Percentiles rank a stretch among this genome's conserved stretches.
These are phyloP conservation scores for Themeda triandra DNA, from an alignment of 176 grass and related monocot genomes.

Conservation along the genomic window DNA sequence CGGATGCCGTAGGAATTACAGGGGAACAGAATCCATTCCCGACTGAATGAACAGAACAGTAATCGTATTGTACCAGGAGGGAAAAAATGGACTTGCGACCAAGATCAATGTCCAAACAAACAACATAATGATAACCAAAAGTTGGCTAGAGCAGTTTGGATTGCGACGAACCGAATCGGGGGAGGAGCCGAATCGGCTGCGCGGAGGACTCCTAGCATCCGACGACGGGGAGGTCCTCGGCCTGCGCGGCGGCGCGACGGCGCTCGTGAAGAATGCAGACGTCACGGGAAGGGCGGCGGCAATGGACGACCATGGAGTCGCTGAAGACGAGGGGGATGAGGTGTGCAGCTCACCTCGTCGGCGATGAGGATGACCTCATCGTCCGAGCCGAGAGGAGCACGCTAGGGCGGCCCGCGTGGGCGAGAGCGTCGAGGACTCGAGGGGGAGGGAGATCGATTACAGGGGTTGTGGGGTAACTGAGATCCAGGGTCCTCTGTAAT, in stretches of 20 bases:
- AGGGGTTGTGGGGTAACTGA: background rate
- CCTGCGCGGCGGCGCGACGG: background rate
- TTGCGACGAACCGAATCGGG: background rate
- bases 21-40: background rate
- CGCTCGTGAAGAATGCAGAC: background rate
- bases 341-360: background rate
- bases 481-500: background rate
- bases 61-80: background rate
- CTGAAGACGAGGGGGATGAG: background rate
- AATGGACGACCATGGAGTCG: background rate
- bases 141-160: background rate
- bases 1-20: background rate
- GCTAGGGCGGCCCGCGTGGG: background rate
- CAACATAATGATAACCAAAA: background rate
- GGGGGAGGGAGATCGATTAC: background rate
- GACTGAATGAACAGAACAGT: background rate
- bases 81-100: background rate
- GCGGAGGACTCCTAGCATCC: background rate
- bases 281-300: background rate
- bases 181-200: background rate
- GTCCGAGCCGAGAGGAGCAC: background rate
- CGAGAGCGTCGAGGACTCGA: background rate
- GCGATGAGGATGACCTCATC: background rate
- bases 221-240: background rate
- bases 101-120: constrained; percentile 3